phyloP scores from a whole-genome alignment of 305 asterid species.

The Fraxinus ornus region DNA sequence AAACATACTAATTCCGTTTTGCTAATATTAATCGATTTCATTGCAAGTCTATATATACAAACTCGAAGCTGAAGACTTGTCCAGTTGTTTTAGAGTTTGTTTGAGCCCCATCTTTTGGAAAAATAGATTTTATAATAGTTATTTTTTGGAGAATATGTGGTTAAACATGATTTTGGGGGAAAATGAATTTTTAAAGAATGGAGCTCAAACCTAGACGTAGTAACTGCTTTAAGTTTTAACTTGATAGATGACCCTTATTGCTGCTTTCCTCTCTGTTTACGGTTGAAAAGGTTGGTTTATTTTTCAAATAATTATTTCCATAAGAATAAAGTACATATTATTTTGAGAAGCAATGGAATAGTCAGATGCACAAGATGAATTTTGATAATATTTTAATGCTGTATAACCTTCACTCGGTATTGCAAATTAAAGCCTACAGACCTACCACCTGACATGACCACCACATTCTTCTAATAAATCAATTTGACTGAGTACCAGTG shows the following conservation, averaged over 20 bases:
- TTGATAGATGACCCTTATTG: background rate
- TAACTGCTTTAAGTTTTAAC: background rate
- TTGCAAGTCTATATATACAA: background rate
- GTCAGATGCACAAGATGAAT: background rate
- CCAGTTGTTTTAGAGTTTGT: slow-evolving; percentile 5
- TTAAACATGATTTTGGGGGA: no score
- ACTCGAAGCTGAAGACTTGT: background rate
- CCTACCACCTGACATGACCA: background rate
- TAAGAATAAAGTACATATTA: background rate
- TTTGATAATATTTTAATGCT: background rate
- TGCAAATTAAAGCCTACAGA: background rate
- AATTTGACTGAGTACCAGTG: background rate
- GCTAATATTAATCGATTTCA: background rate
- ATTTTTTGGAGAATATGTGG: no score
- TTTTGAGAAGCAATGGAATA: background rate
- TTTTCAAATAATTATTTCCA: background rate
- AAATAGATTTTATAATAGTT: no score
- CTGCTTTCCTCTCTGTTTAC: background rate
- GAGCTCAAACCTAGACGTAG: no score
- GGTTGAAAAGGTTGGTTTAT: background rate
- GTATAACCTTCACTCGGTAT: background rate
- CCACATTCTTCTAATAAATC: background rate
- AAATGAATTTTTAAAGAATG: no score
- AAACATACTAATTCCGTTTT: slow-evolving; percentile 1
- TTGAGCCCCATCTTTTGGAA: no score